phyloP scores from a whole-genome alignment of 768 basidiomycete species.

The Xerocomus potaroensis region DNA sequence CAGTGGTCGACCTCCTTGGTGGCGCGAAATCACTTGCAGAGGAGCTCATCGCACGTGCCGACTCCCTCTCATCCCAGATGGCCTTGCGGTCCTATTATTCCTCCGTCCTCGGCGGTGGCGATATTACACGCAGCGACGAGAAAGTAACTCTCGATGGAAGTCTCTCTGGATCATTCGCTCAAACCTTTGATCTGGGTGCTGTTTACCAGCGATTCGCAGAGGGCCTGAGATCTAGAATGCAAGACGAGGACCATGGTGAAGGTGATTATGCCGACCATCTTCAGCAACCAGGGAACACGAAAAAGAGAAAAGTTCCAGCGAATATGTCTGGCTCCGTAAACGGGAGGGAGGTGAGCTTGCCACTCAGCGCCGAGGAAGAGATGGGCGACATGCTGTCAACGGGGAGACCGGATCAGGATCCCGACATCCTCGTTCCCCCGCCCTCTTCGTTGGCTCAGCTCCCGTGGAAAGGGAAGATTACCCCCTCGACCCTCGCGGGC shows the following conservation, averaged over 20 bases:
- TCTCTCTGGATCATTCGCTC: slow-evolving; percentile 20
- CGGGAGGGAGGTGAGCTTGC: slow-evolving; percentile 41
- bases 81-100: slow-evolving; percentile 61
- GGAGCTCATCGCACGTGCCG: slow-evolving; percentile 54
- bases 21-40: slow-evolving; percentile 48
- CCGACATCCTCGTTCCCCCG: slow-evolving; percentile 18
- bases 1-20: slow-evolving; percentile 34
- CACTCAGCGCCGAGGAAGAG: slow-evolving; percentile 43
- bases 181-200: slow-evolving; percentile 25
- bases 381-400: slow-evolving; percentile 26
- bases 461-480: slow-evolving; percentile 43
- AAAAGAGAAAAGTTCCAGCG: slow-evolving; percentile 83
- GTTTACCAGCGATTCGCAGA: slow-evolving; percentile 25
- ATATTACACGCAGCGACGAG: slow-evolving; percentile 34
- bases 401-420: slow-evolving; percentile 23
- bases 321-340: slow-evolving; percentile 42
- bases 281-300: slow-evolving; percentile 77
- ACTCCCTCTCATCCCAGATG: slow-evolving; percentile 54
- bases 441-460: slow-evolving; percentile 18
- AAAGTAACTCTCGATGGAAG: slow-evolving; percentile 16
- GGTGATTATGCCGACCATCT: slow-evolving; percentile 66
- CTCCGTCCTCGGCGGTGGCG: slow-evolving; percentile 45
- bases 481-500: slow-evolving; percentile 60
- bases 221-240: slow-evolving; percentile 27
- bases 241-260: slow-evolving; percentile 52